Evolutionary conservation across 2,329 filamentous ascomycete species (phyloP), one percentile per base, ranked within the genome.

Genomic region (Penicillium hesseltinei): DNA sequence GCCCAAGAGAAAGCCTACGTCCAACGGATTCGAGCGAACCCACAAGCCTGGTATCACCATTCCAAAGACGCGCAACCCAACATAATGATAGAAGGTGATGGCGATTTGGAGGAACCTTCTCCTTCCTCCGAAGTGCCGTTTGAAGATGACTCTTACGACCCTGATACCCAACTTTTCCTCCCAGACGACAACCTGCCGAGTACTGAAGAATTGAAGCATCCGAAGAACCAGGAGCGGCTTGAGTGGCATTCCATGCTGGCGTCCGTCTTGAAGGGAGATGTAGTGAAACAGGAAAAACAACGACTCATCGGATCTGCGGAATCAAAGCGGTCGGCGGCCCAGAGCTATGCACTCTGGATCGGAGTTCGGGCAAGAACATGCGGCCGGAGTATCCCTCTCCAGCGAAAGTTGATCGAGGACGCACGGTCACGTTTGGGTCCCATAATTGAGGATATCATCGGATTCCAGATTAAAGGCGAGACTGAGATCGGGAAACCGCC

Each of bases 191-290:
- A 91, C 63, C 90, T 94, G 67, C 92, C 92, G 0, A 94, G 91
- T 4, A 82, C 91, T 25, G 94, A 97, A 69, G 94, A 99, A 73
- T 76, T 97, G 51, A 89, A 90, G 73, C 90, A 97, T 66, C 90
- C 92, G 1, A 86, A 88, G 62, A 97, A 92, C 70, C 84, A 92
- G 60, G 94, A 97, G 75, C 83, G 93, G 44, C 80, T 99, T 25
- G 94, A 99, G 76, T 99, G 94, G 94, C 92, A 99, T 76, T 91
- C 91, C 3, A 99, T 99, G 94, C 79, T 99, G 56, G 91, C 93
- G 58, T 95, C 93, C 15, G 94, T 99, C 4, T 79, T 99, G 64
- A 97, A 92, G 1, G 94, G 94, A 63, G 94, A 99, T 73, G 94
- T 99, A 9, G 93, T 99, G 57, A 91, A 91, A 68, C 94, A 99